Evolutionary conservation across 2,329 filamentous ascomycete species (phyloP).

Genomic region (Aspergillus japonicus): DNA sequence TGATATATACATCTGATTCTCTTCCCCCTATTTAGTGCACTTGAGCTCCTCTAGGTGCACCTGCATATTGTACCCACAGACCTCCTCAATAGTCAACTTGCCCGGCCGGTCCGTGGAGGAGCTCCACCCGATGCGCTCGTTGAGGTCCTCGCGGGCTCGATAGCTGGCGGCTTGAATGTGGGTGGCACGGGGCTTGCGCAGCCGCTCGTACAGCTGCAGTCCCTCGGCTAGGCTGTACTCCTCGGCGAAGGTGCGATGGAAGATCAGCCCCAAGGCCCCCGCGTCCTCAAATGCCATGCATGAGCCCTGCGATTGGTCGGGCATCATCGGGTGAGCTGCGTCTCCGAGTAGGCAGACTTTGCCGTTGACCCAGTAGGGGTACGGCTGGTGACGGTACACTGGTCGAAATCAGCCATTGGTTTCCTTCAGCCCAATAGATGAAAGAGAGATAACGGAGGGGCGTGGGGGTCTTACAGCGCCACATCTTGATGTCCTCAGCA

Average conservation of each 20-base stretch:
- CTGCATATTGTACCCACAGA: slow-evolving; percentile 33
- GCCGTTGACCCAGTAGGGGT: slow-evolving; percentile 31
- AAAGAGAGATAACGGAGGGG: not conserved
- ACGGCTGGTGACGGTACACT: slow-evolving; percentile 29
- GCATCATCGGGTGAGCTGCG: slow-evolving; percentile 37
- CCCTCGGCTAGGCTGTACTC: slow-evolving; percentile 22
- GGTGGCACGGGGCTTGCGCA: slow-evolving; percentile 32
- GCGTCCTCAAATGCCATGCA: slow-evolving; percentile 46
- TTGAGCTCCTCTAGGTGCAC: slow-evolving; percentile 10
- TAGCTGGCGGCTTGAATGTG: slow-evolving; percentile 31
- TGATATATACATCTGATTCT: not conserved
- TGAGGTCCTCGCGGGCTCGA: slow-evolving; percentile 26
- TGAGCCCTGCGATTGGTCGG: slow-evolving; percentile 34
- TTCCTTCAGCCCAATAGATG: too few relatives aligned
- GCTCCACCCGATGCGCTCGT: slow-evolving; percentile 33
- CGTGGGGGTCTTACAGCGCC: slow-evolving; percentile 18
- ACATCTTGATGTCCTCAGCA: slow-evolving; percentile 28
- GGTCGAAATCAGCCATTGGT: not conserved
- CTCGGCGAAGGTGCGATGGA: slow-evolving; percentile 25
- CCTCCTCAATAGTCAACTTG: slow-evolving; percentile 35
- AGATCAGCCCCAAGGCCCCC: slow-evolving; percentile 39
- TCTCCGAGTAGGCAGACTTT: slow-evolving; percentile 31
- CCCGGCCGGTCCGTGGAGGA: slow-evolving; percentile 24
- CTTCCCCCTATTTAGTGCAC: not conserved
- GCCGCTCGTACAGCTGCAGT: slow-evolving; percentile 27